Evolutionary conservation across 352 stramenopile species (phyloP).

Genomic region (Pythium plurisporium): DNA sequence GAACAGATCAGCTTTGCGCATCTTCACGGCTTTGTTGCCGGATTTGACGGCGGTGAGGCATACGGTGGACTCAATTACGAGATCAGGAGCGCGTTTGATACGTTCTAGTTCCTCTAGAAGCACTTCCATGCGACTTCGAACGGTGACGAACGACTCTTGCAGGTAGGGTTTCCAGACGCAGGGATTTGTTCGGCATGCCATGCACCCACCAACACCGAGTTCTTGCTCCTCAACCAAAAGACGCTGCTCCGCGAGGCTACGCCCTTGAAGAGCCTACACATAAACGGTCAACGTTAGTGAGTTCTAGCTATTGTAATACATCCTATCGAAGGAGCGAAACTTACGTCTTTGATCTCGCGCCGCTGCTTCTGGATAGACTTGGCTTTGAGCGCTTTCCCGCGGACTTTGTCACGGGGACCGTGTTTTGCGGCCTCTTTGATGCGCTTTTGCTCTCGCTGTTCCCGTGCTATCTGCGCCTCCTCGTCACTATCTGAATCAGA

Average conservation of each 20-base stretch:
- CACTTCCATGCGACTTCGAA: conserved; percentile 54
- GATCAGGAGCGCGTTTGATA: conserved; percentile 52
- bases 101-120: conserved; percentile 67
- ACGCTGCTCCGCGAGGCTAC: conserved; percentile 61
- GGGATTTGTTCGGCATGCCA: conserved; percentile 73
- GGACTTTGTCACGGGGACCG: conserved; percentile 32
- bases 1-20: conserved; percentile 69
- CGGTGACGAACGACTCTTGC: conserved; percentile 40
- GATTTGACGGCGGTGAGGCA: conserved; percentile 66
- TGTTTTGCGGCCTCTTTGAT: conserved; percentile 30
- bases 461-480: conserved; percentile 57
- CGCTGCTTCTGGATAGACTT: conserved; percentile 72
- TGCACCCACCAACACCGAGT: conserved; percentile 70
- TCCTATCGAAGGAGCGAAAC: not conserved
- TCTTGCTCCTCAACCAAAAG: conserved; percentile 59
- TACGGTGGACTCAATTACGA: conserved; percentile 44
- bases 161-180: conserved; percentile 66
- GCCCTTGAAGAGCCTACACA: conserved; percentile 32
- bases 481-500: conserved; percentile 72
- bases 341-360: conserved; percentile 60
- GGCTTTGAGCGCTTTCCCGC: conserved; percentile 45
- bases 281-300: too few species aligned
- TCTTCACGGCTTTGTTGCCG: conserved; percentile 33
- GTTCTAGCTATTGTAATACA: too few species aligned
- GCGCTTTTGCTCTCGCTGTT: conserved; percentile 32